Evolutionary conservation across 805 yeast species (phyloP), one percentile per base, ranked within the genome.

Genomic region (Kodamaea laetipori): DNA sequence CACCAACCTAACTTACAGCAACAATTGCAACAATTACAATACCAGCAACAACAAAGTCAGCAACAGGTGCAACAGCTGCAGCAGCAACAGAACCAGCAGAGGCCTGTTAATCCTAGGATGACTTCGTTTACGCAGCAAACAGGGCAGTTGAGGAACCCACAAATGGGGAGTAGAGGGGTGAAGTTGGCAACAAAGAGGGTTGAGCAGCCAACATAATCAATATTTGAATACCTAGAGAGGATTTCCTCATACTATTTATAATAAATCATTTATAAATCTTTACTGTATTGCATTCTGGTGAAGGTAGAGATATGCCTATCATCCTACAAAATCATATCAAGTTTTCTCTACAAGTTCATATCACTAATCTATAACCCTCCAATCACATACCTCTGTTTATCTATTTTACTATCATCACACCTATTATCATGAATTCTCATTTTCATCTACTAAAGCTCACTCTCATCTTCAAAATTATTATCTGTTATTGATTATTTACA

Each of bases 121-220:
- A 50, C 56, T 2, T 55, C 63, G 8, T 51, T 50, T 39, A 51
- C 52, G 3, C 59, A 54, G 37, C 54, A 48, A 24, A 34, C 26
- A 9, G 31, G 34, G 18, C 53, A 49, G 26, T 33, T 52, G 32
- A 44, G 64, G 16, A 32, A 53, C 1, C 52, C 54, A 4, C 65
- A 54, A 37, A 48, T 62, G 1, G 70, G 71, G 4, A 60, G 63
- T 4, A 48, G 70, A 38, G 69, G 71, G 8, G 69, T 64, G 6
- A 65, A 67, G 44, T 42, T 67, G 36, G 66, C 64, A 3, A 58
- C 56, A 19, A 28, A 42, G 23, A 39, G 49, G 46, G 26, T 39
- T 25, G 42, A 30, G 36, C 35, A 37, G 26, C 26, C 28, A 11
- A 37, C 34, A 26, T 37, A 28, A 28, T 2, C 12, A 13, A 3